Evolutionary conservation across 2,329 filamentous ascomycete genomes (phyloP).

Genomic region (Salinomyces thailandicus): DNA sequence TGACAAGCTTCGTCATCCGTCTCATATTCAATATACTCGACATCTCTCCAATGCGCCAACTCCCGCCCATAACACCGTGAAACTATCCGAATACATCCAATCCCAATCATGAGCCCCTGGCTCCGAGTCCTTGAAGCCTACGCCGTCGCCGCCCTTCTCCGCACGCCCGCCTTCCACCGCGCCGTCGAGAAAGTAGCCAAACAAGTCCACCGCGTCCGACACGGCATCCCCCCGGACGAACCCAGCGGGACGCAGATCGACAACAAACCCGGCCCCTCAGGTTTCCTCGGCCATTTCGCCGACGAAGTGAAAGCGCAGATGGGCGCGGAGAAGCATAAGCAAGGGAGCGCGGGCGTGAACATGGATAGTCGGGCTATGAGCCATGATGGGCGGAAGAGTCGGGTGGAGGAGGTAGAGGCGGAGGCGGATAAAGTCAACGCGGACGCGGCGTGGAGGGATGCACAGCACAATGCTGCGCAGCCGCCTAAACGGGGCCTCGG

Average conservation of each 20-base stretch:
- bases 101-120: conserved; percentile 27
- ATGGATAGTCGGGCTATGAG: conserved; percentile 13
- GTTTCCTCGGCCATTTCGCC: conserved; percentile 41
- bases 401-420: conserved; percentile 7
- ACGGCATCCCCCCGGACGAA: conserved; percentile 40
- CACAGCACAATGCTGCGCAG: conserved; percentile 7
- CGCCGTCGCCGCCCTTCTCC: conserved; percentile 36
- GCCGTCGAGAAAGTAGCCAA: conserved; percentile 41
- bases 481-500: conserved; percentile 18
- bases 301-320: conserved; percentile 38
- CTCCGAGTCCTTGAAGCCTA: conserved; percentile 31
- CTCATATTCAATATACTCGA: no score
- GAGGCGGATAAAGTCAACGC: conserved; percentile 12
- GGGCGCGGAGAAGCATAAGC: conserved; percentile 16
- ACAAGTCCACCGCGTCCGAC: conserved; percentile 33
- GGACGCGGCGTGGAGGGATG: conserved; percentile 19
- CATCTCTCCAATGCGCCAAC: no score
- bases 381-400: conserved; percentile 8
- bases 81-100: no score
- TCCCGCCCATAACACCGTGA: no score
- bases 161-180: conserved; percentile 45
- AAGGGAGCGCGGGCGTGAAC: conserved; percentile 10
- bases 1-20: no score
- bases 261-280: conserved; percentile 21
- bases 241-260: conserved; percentile 41